Conservation (phyloP, 305 asterid species). For the Vinca major region DNA sequence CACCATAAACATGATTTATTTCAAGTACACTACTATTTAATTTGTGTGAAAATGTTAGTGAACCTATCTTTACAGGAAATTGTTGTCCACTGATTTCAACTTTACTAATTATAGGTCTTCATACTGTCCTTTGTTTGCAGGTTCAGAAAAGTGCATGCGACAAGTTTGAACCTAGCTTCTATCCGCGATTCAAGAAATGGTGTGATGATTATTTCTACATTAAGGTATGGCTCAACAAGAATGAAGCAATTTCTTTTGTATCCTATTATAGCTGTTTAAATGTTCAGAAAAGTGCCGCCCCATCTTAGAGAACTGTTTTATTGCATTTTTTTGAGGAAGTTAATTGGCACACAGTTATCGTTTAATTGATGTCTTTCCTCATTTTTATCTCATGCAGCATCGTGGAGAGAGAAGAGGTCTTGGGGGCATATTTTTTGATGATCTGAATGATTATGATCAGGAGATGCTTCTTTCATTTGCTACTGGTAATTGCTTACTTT, state of each 20-base stretch:
- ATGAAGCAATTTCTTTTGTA: neutral
- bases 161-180: constrained; percentile 75
- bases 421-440: constrained; percentile 96
- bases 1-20: too few relatives aligned
- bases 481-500: constrained; percentile 50
- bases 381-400: constrained; percentile 44
- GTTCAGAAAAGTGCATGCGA: constrained; percentile 85
- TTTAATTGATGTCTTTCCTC: neutral
- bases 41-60: too few relatives aligned
- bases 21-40: too few relatives aligned
- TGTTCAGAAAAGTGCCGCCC: neutral
- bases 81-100: neutral
- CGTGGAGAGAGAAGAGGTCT: constrained; percentile 97
- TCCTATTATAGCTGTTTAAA: neutral
- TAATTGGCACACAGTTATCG: too few relatives aligned
- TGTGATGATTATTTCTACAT: constrained; percentile 96
- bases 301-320: neutral
- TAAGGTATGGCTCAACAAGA: constrained; percentile 36
- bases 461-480: constrained; percentile 97
- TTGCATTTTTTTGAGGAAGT: neutral
- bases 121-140: constrained; percentile 28
- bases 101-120: neutral
- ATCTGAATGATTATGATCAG: constrained; percentile 79
- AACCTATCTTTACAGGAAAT: too few relatives aligned
- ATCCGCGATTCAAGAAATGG: constrained; percentile 96